Percentiles rank a stretch among this genome's conserved stretches.
These are phyloP conservation scores for sorghum (Sorghum bicolor) DNA, from an alignment of 176 grass and related monocot genomes.

Conservation along the genomic window DNA sequence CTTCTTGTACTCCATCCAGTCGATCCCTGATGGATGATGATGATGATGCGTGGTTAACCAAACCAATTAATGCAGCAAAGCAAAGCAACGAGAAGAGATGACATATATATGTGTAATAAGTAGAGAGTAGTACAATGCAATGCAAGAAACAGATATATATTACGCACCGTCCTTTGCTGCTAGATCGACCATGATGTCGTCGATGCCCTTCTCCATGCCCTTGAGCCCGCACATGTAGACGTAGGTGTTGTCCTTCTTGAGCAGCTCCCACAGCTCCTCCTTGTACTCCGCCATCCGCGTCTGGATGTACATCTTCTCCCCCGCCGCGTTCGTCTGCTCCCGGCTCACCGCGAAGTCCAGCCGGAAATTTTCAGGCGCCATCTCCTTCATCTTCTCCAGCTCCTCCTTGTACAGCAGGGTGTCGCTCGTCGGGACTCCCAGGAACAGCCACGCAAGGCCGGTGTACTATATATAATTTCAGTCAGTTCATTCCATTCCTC, in stretches of 20 bases:
- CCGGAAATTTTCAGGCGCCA: constrained; percentile 62
- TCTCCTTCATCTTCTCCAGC: constrained; percentile 83
- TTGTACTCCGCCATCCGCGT: constrained; percentile 92
- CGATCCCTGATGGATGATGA: constrained; percentile 41
- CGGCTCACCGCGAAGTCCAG: constrained; percentile 87
- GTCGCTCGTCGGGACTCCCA: constrained; percentile 81
- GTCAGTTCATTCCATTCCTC: neutral
- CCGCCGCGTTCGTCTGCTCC: constrained; percentile 80
- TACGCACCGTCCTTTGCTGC: constrained; percentile 58
- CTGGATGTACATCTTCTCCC: constrained; percentile 99
- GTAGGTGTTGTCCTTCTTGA: constrained; percentile 95
- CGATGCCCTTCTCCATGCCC: constrained; percentile 98
- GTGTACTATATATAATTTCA: constrained; percentile 46
- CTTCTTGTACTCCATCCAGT: constrained; percentile 78
- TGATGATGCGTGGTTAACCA: neutral
- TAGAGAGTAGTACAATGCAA: neutral
- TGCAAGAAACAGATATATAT: neutral
- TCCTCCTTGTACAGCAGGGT: constrained; percentile 96
- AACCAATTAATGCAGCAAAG: neutral
- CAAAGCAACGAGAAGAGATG: too few species aligned
- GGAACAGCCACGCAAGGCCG: constrained; percentile 87
- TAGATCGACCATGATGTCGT: constrained; percentile 80
- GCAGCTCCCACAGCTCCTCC: constrained; percentile 76
- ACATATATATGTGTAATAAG: too few species aligned
- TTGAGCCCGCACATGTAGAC: constrained; percentile 94